Base-by-base conservation (phyloP, 345 rosid species). In the Sisymbrium irio region DNA sequence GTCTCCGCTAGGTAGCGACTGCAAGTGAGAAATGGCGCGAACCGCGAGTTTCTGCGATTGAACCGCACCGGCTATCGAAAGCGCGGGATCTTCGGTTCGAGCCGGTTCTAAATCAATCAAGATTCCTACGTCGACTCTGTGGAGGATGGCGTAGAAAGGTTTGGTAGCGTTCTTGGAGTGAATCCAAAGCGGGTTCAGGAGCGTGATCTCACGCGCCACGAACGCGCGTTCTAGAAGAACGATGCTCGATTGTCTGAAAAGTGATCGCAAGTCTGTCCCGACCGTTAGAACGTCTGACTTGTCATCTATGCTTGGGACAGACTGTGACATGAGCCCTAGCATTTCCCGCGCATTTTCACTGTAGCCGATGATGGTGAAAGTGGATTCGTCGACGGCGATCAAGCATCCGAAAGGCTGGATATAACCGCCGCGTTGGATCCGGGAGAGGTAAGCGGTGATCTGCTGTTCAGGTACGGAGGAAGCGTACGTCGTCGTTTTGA, bases 51-150 rank as follows among this genome's bases (percentile, higher is more conserved):
- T 95, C 84, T 95, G 99, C 0, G 97, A 92, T 71, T 95, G 97
- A n/a, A 92, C 99, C 0, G 99, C 97, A 47, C 99, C 99, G 0
- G 97, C 97, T 41, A 95, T 89, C 0, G 97, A 95, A 68, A 92
- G 76, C 12, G 97, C 97, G 11, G 99, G 99, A 61, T 95, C 97
- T 79, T 88, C 93, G 1, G 97, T 81, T 81, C 92, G 85, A 14
- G 96, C 93, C 36, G 99, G 97, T 55, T 95, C 99, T 68, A 95
- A 86, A 85, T 95, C 99, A 54, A 95, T 87, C 53, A 95, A 92
- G 65, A 92, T 85, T 12, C 99, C 99, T 28, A 92, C 97, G 75
- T 95, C 99, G 49, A 92, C 75, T 80, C 99, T 80, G 15, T 95
- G 99, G 53, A 92, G 84, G 74, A 95, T 88, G 0, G 92, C 97